Base-by-base conservation (phyloP, 768 basidiomycete genomes). In the Boletellus ananiceps region DNA sequence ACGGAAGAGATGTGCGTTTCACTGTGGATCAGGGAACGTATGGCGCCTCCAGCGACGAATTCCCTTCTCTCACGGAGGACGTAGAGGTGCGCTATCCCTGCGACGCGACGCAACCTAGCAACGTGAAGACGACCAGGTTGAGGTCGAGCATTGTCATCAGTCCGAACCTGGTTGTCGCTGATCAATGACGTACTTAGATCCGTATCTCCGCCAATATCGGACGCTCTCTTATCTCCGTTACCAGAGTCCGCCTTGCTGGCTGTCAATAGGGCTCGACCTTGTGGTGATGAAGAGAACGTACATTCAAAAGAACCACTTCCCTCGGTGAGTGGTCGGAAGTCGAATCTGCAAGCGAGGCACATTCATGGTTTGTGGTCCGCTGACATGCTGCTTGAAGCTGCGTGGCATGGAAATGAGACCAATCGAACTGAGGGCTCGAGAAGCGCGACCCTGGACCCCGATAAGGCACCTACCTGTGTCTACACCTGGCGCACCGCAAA, bases 211-310 rank as follows among this genome's bases (percentile, higher is more conserved):
- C 60, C 63, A 7, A 57, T 59, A 18, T 54, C 59, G 8, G 64
- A 59, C 2, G 41, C 57, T 32, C 57, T 56, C 31, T 42, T 71
- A 49, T 71, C 68, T 40, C 71, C 68, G 39, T 59, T 66, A 23
- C 44, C 37, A 8, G 46, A 40, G 19, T 37, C 53, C 39, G 41
- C 47, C 35, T 33, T 40, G 43, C 40, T 49, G 49, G 49, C 51
- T 52, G 48, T 12, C 21, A 27, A 36, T 43, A 34, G 14, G 21
- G 25, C 34, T 39, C 40, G 12, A 37, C 53, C 54, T 54, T 48
- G 39, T 65, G 57, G 32, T 55, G 60, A 50, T 45, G 56, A 51
- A 45, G 39, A 50, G 47, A 51, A 51, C 31, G 44, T 46, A 49
- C 29, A 29, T 31, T 16, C 38, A 32, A 47, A 27, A 18, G 43